phyloP scores from a whole-genome alignment of 371 early-diverging fungal genomes.

The Apophysomyces variabilis region DNA sequence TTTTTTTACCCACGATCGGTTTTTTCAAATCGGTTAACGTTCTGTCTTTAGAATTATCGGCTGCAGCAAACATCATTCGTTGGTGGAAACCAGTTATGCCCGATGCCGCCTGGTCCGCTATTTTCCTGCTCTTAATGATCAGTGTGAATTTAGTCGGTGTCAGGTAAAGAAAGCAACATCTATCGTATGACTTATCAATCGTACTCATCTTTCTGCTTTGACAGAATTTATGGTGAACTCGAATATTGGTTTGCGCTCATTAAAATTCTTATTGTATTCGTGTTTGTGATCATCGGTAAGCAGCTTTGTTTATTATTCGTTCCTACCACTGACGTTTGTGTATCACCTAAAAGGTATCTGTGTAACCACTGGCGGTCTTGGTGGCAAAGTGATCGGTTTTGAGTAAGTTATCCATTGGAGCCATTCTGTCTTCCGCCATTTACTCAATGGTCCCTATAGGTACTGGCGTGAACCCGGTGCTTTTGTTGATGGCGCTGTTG shows the following conservation, averaged over 20 bases:
- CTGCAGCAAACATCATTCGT: constrained; percentile 73
- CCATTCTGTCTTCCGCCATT: background rate
- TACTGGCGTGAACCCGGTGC: constrained; percentile 80
- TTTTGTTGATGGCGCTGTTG: constrained; percentile 73
- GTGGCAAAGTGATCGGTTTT: constrained; percentile 65
- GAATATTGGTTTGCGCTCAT: constrained; percentile 78
- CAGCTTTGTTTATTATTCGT: background rate
- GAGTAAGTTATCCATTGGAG: constrained; percentile 12
- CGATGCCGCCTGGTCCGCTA: constrained; percentile 57
- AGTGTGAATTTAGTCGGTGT: constrained; percentile 56
- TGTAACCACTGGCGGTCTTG: constrained; percentile 69
- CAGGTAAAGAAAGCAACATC: constrained; percentile 10
- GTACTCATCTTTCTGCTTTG: constrained; percentile 9
- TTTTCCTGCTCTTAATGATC: constrained; percentile 58
- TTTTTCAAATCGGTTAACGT: constrained; percentile 32
- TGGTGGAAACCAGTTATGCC: constrained; percentile 70
- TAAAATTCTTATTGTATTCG: constrained; percentile 69
- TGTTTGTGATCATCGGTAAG: constrained; percentile 62
- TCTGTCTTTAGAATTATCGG: constrained; percentile 64
- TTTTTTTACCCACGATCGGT: constrained; percentile 5
- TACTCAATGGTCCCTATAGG: constrained; percentile 3
- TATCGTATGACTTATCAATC: background rate
- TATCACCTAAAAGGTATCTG: constrained; percentile 37
- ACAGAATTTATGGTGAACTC: constrained; percentile 62
- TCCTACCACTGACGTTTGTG: background rate